Base-by-base conservation (phyloP, 1,284 basidiomycete species). In the Melampsora abietis-canadensis region DNA sequence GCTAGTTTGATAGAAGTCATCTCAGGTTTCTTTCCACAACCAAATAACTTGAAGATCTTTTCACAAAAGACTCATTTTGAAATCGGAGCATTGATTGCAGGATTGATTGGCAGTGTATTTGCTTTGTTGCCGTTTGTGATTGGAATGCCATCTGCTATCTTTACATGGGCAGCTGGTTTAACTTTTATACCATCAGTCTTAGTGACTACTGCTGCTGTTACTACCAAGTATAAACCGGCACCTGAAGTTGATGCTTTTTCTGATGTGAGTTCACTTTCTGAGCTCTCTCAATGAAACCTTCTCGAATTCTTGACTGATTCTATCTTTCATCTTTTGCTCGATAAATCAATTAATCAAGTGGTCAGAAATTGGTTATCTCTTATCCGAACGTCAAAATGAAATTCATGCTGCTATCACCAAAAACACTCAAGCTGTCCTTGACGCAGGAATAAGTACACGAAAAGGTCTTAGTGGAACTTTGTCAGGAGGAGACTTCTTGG, bases 21-120 rank as follows among this genome's bases (percentile, higher is more conserved):
- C 30, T 64, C 48, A 19, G 62, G 60, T 2, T 48, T 64, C 17
- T 73, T 73, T 44, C 69, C 69, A n/a, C 69, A 73, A 60, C 69
- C 69, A 2, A 34, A 73, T 19, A 73, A 73, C 63, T 61, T 73
- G 17, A 47, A 51, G 8, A 57, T 73, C 12, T 73, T 73, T 34
- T 64, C 62, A 2, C 63, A 65, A 24, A 73, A 73, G 34, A 51
- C 47, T 21, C 63, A 64, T 65, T 73, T 73, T 21, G 61, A 37
- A 34, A 40, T 73, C 37, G 63, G 61, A 12, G 69, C 62, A 15
- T 44, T 63, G 15, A 12, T 65, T 27, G 61, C 69, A 40, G 60
- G 69, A 27, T 34, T 73, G 46, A 34, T 66, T 15, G 24, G 46
- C 19, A 31, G 27, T 24, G 12, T 73, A 40, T 47, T 72, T 54